Conservation (phyloP, 495 filamentous ascomycete species). For the Immersiella caudata region DNA sequence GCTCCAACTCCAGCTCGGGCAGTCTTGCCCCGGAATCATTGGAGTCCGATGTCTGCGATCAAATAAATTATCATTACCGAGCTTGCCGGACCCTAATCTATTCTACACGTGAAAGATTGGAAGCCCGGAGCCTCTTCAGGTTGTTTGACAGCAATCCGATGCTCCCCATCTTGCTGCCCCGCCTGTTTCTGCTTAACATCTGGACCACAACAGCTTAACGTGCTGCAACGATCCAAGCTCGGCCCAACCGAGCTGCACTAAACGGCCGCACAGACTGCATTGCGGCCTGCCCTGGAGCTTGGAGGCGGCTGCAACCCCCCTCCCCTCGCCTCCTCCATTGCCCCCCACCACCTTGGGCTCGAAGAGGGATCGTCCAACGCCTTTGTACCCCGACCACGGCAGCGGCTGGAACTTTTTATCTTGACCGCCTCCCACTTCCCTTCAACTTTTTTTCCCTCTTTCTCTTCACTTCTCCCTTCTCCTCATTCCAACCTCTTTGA, state of each 20-base stretch:
- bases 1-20: background rate
- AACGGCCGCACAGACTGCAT: background rate
- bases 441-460: conserved; percentile 14
- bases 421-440: conserved; percentile 14
- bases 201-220: background rate
- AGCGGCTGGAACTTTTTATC: conserved; percentile 15
- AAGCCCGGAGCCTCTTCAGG: background rate
- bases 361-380: background rate
- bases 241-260: background rate
- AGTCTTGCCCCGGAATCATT: background rate
- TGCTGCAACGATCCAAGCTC: background rate
- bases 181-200: conserved; percentile 1
- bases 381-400: conserved; percentile 15
- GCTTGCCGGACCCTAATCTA: background rate
- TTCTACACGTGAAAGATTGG: background rate
- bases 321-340: background rate
- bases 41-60: background rate
- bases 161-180: no score
- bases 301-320: background rate
- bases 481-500: conserved; percentile 20
- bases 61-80: background rate
- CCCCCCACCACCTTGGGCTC: background rate
- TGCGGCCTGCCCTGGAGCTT: background rate
- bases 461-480: conserved; percentile 22
- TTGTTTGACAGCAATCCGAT: background rate